Evolutionary conservation across 2,329 filamentous ascomycete genomes (phyloP).

Genomic region (Cercospora berteroae): DNA sequence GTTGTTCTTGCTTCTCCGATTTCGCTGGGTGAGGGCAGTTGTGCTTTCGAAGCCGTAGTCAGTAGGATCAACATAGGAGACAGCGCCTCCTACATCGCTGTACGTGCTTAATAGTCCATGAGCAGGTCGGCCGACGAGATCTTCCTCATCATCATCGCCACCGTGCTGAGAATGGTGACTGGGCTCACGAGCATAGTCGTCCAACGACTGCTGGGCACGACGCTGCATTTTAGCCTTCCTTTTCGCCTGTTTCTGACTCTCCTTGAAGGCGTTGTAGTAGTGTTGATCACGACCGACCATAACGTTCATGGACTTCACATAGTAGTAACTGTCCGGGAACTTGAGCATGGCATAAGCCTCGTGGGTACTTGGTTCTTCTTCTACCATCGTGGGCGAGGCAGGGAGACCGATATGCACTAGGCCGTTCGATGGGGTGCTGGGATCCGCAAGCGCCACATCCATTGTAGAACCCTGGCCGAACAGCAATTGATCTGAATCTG

Average conservation of each 20-base stretch:
- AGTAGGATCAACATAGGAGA: constrained; percentile 41
- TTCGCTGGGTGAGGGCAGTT: constrained; percentile 36
- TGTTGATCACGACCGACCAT: constrained; percentile 65
- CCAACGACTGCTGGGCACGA: constrained; percentile 21
- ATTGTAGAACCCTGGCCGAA: neutral
- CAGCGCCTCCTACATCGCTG: constrained; percentile 36
- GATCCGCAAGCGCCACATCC: neutral
- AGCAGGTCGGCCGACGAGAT: constrained; percentile 33
- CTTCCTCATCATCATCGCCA: constrained; percentile 23
- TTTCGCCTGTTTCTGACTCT: constrained; percentile 24
- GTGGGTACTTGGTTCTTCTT: constrained; percentile 16
- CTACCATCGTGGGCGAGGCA: constrained; percentile 14
- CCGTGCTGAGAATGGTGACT: constrained; percentile 31
- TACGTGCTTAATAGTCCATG: constrained; percentile 32
- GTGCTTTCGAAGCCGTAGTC: constrained; percentile 47
- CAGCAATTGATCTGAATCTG: neutral
- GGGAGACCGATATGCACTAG: neutral
- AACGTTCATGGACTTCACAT: constrained; percentile 72
- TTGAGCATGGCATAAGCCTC: constrained; percentile 63
- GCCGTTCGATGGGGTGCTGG: constrained; percentile 7
- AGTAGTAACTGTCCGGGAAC: constrained; percentile 73
- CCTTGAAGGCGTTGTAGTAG: constrained; percentile 19
- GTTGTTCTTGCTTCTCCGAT: constrained; percentile 26
- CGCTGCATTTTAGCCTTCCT: constrained; percentile 16
- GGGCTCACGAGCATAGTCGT: constrained; percentile 32